These are phyloP conservation scores for Pythium inflatum DNA, from an alignment of 352 stramenopile genomes.

Conservation along the genomic window DNA sequence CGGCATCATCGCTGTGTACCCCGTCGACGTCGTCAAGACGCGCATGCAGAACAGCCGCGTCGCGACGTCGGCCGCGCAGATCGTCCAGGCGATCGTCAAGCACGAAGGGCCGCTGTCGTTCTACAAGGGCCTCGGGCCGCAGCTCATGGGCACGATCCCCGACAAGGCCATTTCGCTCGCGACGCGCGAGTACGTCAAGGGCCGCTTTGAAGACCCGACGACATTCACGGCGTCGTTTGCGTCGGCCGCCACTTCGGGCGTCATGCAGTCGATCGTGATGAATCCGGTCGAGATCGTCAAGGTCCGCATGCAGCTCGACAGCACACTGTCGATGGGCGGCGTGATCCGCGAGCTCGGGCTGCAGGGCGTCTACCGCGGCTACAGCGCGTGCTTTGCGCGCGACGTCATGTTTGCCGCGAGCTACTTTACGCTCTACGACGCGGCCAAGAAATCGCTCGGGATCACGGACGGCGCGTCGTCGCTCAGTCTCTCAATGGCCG, in stretches of 20 bases:
- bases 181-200: constrained; percentile 79
- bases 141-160: constrained; percentile 74
- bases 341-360: constrained; percentile 70
- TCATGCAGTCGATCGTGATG: constrained; percentile 82
- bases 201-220: constrained; percentile 73
- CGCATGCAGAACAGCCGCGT: constrained; percentile 80
- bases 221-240: constrained; percentile 72
- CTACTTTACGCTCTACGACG: constrained; percentile 84
- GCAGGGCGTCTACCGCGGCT: constrained; percentile 71
- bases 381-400: constrained; percentile 67
- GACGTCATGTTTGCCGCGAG: constrained; percentile 80
- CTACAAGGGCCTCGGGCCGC: constrained; percentile 78
- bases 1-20: constrained; percentile 82
- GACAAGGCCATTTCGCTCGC: constrained; percentile 84
- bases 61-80: constrained; percentile 54
- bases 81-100: constrained; percentile 63
- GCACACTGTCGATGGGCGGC: constrained; percentile 50
- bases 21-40: constrained; percentile 85
- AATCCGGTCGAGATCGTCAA: constrained; percentile 86
- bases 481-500: constrained; percentile 73
- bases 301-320: constrained; percentile 85
- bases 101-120: constrained; percentile 69
- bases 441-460: constrained; percentile 61
- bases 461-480: constrained; percentile 68
- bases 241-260: constrained; percentile 66